Conservation (phyloP, 2,329 filamentous ascomycete species). For the Phaeosphaeriaceae sp. region DNA sequence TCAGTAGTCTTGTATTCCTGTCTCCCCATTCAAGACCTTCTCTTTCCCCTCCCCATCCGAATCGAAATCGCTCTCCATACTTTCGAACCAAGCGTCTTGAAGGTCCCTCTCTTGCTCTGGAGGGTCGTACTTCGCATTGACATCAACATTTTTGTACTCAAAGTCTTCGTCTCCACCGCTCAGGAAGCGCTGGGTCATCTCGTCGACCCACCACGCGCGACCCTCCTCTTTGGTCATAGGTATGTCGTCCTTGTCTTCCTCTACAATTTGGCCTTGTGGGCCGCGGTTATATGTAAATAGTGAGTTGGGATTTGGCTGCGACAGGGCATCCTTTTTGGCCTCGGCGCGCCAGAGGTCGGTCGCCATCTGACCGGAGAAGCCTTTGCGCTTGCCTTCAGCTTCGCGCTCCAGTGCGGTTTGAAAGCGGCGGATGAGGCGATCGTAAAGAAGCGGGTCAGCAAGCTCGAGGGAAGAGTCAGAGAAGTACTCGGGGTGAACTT, state of each 20-base stretch:
- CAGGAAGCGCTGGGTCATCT: conserved; percentile 77
- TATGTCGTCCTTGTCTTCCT: conserved; percentile 64
- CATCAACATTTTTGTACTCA: conserved; percentile 74
- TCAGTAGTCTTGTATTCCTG: conserved; percentile 57
- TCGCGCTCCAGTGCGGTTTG: conserved; percentile 76
- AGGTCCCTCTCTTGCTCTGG: conserved; percentile 64
- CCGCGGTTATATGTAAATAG: conserved; percentile 59
- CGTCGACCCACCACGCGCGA: conserved; percentile 70
- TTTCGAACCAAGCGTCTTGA: conserved; percentile 81
- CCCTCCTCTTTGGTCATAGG: conserved; percentile 70
- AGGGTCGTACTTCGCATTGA: conserved; percentile 74
- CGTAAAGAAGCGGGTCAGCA: conserved; percentile 80
- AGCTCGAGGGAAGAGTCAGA: conserved; percentile 64
- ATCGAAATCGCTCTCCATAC: conserved; percentile 74
- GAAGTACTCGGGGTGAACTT: conserved; percentile 76
- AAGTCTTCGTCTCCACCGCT: conserved; percentile 78
- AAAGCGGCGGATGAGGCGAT: conserved; percentile 77
- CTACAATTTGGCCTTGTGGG: conserved; percentile 62
- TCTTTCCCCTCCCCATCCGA: conserved; percentile 52
- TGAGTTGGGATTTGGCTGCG: conserved; percentile 59
- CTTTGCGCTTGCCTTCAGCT: conserved; percentile 73
- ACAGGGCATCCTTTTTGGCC: conserved; percentile 70
- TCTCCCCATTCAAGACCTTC: conserved; percentile 52
- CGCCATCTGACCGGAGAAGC: conserved; percentile 79
- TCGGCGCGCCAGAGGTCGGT: conserved; percentile 79